Base-by-base conservation (phyloP, 2,329 filamentous ascomycete genomes). In the Venturia pyrina region DNA sequence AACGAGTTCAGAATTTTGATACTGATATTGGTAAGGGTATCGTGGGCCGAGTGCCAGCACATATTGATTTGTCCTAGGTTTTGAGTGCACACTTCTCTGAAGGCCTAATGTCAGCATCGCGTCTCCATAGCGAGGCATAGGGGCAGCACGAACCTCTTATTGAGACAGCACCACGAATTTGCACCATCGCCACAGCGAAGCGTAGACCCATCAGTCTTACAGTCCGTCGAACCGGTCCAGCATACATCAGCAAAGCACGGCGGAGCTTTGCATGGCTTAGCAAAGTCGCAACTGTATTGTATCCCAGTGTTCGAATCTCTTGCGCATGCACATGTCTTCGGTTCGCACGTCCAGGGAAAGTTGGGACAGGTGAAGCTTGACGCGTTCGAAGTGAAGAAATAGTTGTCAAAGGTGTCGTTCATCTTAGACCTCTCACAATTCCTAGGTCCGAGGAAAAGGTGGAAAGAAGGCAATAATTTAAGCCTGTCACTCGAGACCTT, bases 1-100 rank as follows among this genome's bases (percentile, higher is more conserved):
- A 37, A 34, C 19, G 15, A n/a, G 28, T 37, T 59, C 53, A 59
- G 11, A 10, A 17, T 17, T 19, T n/a, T 59, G 53, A 34, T 37
- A 19, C 53, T 59, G 32, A 37, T 59, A 37, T 59, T 57, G 13
- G 53, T 59, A n/a, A 59, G 53, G 53, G 32, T 59, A 59, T 59
- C 53, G 19, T 59, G 53, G 15, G 53, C 28, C 15, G 53, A 34
- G 28, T n/a, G 15, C 53, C 53, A 59, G 28, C 53, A 59, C 17
- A 59, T 59, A 10, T 37, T 37, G 32, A 59, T 59, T 11, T 59
- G 53, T 10, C 53, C 53, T 8, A 34, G 15, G 15, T 34, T 34
- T n/a, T 59, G 15, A 1, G 53, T 59, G 19, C 53, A 59, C 2
- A 10, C 11, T 59, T 59, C 53, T 59, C 53, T 59, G 28, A 34